Conservation (phyloP, 257 asterid species). For the Petunia axillaris region DNA sequence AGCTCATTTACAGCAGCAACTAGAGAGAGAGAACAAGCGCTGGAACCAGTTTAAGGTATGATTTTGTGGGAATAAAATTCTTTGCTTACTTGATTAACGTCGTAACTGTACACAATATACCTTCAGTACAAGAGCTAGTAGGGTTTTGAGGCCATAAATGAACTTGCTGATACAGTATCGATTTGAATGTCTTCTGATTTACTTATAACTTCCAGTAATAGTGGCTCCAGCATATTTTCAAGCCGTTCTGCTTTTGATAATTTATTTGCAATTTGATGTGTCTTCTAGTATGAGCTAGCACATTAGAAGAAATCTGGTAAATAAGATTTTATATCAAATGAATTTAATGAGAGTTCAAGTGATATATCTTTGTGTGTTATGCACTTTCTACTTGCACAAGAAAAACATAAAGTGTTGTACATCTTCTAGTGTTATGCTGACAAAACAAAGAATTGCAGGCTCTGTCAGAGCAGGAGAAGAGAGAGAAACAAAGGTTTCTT, state of each 20-base stretch:
- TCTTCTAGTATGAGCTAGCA: background rate
- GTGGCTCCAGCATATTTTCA: background rate
- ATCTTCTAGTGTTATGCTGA: background rate
- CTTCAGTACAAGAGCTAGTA: background rate
- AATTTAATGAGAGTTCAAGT: background rate
- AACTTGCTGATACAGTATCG: background rate
- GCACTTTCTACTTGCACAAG: background rate
- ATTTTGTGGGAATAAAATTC: conserved; percentile 14
- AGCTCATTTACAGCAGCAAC: conserved; percentile 31
- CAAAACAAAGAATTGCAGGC: conserved; percentile 44
- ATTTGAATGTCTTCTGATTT: background rate
- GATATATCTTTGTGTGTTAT: background rate
- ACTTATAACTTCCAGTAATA: background rate
- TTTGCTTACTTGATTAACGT: conserved; percentile 20
- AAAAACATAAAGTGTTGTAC: background rate
- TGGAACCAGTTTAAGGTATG: conserved; percentile 56
- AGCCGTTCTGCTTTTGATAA: background rate
- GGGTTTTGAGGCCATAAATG: background rate
- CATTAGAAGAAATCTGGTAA: conserved; percentile 4
- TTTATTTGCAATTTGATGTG: background rate
- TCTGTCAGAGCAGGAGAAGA: conserved; percentile 60
- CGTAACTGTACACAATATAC: background rate
- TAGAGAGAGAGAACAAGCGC: conserved; percentile 46
- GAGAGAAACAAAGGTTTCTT: conserved; percentile 44
- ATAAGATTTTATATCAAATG: conserved; percentile 11